Evolutionary conservation across 495 filamentous ascomycete species (phyloP), one percentile per base, ranked within the genome.

Genomic region (Hypoxylon cercidicola): DNA sequence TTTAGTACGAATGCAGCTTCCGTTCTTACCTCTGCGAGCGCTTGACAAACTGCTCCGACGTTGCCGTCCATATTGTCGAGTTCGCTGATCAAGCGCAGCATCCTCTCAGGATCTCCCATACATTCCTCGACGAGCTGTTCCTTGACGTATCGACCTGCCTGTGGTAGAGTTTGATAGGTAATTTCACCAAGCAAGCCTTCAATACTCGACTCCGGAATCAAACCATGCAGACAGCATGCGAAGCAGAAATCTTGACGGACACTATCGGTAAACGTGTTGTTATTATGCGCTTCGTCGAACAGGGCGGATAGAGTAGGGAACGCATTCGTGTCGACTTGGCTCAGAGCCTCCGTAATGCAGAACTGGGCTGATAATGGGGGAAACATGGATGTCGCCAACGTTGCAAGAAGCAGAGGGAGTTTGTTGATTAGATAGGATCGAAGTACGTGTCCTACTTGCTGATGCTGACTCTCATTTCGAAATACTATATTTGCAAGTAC

Each of bases 1-100:
- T 15, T 48, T 9, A 25, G n/a, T 18, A 34, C 39, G 7, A 11
- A 12, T 16, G 10, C 5, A 23, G 9, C 11, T 18, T 7, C 25
- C 34, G 28, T 6, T 65, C 71, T 51, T 77, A 93, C 90, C 80
- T 97, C 91, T 28, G 89, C 86, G 15, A 98, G 81, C 7, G 93
- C 91, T 41, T 86, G 86, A 20, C 90, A 91, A 25, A 95, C 92
- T 2, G 94, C 93, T 16, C 92, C 95, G 1, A 92, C 91, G 76
- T 99, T 98, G 0, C 95, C 95, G 71, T 97, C 92, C 83, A 96
- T 91, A n/a, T 88, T 89, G 62, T 97, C 93, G 55, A 98, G 82
- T 68, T 97, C 91, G 20, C 75, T 74, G 23, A 97, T 86, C 28
- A 96, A 79, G 57, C 87, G 85, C 63, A 93, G 90, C 0, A 90